phyloP scores from a whole-genome alignment of 257 asterid species.

The Solanum chilense region DNA sequence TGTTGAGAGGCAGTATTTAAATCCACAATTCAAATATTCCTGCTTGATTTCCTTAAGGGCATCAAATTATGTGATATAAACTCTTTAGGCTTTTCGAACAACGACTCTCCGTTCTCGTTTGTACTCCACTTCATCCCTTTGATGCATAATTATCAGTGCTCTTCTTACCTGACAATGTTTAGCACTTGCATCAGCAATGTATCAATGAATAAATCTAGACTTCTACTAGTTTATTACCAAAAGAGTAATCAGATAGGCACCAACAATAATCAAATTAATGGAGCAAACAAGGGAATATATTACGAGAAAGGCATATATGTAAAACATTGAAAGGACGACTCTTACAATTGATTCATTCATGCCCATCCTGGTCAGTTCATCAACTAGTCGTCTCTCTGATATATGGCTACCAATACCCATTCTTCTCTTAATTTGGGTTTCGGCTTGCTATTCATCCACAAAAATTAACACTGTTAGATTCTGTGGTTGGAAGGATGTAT shows the following conservation, averaged over 20 bases:
- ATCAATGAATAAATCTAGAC: neutral
- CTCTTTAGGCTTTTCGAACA: slow-evolving; percentile 56
- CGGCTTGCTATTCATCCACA: slow-evolving; percentile 64
- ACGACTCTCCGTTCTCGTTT: slow-evolving; percentile 67
- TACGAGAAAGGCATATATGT: neutral
- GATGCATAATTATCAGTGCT: slow-evolving; percentile 89
- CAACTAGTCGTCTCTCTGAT: slow-evolving; percentile 85
- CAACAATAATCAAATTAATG: neutral
- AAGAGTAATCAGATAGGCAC: neutral
- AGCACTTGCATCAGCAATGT: neutral
- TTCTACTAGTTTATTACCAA: neutral
- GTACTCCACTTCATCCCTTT: slow-evolving; percentile 95
- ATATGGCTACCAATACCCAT: slow-evolving; percentile 93
- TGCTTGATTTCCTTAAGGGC: neutral
- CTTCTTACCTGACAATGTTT: slow-evolving; percentile 61
- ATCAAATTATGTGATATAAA: neutral
- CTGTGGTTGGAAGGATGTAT: neutral
- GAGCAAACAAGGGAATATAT: neutral
- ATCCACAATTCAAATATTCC: neutral
- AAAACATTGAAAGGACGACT: neutral
- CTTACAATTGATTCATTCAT: slow-evolving; percentile 81
- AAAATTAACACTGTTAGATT: neutral
- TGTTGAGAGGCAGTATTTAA: neutral
- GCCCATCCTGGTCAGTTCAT: slow-evolving; percentile 88
- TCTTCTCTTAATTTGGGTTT: slow-evolving; percentile 87